Evolutionary conservation across 495 filamentous ascomycete species (phyloP).

Genomic region (Letharia columbiana): DNA sequence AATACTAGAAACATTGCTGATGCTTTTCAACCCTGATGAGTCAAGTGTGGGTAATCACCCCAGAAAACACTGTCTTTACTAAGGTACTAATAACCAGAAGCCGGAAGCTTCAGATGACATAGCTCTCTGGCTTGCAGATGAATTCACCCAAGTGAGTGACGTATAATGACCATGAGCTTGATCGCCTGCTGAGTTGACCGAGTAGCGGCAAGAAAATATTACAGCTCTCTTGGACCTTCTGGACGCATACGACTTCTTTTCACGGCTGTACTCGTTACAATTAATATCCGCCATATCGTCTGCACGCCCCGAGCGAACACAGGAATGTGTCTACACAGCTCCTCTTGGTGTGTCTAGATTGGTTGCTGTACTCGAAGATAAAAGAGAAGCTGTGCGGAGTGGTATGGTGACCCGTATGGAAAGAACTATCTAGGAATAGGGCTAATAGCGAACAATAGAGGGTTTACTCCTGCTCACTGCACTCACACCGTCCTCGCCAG

Average conservation of each 20-base stretch:
- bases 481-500: slow-evolving; percentile 59
- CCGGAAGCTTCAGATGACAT: slow-evolving; percentile 97
- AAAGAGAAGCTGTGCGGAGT: slow-evolving; percentile 80
- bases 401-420: slow-evolving; percentile 38
- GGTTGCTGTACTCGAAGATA: slow-evolving; percentile 74
- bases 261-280: slow-evolving; percentile 84
- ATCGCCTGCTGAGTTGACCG: slow-evolving; percentile 38
- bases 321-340: slow-evolving; percentile 85
- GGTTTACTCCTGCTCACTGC: slow-evolving; percentile 60
- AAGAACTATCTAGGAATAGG: background rate
- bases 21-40: slow-evolving; percentile 75
- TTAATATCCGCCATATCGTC: slow-evolving; percentile 76
- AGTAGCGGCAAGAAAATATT: slow-evolving; percentile 90
- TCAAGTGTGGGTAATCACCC: slow-evolving; percentile 46
- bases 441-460: slow-evolving; percentile 36
- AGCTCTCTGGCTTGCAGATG: slow-evolving; percentile 91
- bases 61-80: background rate
- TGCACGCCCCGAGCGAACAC: slow-evolving; percentile 87
- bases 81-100: slow-evolving; percentile 36
- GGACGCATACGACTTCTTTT: slow-evolving; percentile 83
- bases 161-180: background rate
- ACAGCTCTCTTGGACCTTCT: slow-evolving; percentile 82
- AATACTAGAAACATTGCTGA: slow-evolving; percentile 86
- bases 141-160: slow-evolving; percentile 80
- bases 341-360: slow-evolving; percentile 81